Percentiles rank a stretch among this genome's conserved stretches.
Conservation (phyloP, 2,329 filamentous ascomycete genomes). For the Emergomyces pasteurianus region DNA sequence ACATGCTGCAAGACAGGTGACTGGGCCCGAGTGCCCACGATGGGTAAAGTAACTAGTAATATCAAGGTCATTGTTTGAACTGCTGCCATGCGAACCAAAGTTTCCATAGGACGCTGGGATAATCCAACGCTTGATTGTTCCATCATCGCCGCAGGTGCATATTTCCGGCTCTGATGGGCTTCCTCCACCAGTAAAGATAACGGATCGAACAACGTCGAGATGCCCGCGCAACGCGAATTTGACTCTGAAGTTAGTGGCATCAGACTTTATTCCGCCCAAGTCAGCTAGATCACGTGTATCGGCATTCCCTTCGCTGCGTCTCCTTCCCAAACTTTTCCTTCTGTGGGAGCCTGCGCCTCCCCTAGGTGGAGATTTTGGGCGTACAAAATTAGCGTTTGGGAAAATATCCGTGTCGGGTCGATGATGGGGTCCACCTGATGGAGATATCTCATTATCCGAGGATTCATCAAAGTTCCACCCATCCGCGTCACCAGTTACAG, state of each 20-base stretch:
- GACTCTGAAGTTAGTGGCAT: conserved; percentile 75
- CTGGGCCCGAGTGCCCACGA: conserved; percentile 80
- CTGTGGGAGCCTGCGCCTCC: conserved; percentile 54
- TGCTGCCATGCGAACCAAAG: conserved; percentile 40
- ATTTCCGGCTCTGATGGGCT: conserved; percentile 94
- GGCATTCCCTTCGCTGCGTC: conserved; percentile 49
- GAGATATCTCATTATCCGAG: conserved; percentile 39
- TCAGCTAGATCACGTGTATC: conserved; percentile 45
- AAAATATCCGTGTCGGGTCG: conserved; percentile 81
- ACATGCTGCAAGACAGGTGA: conserved; percentile 77
- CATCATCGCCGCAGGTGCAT: conserved; percentile 90
- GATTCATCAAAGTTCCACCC: conserved; percentile 91
- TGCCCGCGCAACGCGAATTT: conserved; percentile 86
- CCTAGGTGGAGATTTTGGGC: conserved; percentile 68
- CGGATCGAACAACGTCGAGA: conserved; percentile 81
- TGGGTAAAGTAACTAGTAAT: conserved; percentile 92
- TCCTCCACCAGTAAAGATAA: conserved; percentile 93
- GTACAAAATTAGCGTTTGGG: conserved; percentile 63
- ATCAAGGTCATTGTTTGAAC: conserved; percentile 66
- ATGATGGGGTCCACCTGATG: conserved; percentile 37
- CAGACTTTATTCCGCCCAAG: conserved; percentile 40
- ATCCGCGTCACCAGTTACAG: conserved; percentile 46
- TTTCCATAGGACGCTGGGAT: conserved; percentile 69
- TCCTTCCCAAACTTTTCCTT: conserved; percentile 67
- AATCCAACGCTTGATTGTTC: conserved; percentile 92